phyloP scores from a whole-genome alignment of 2,329 filamentous ascomycete genomes.

The Aspergillus sergii region DNA sequence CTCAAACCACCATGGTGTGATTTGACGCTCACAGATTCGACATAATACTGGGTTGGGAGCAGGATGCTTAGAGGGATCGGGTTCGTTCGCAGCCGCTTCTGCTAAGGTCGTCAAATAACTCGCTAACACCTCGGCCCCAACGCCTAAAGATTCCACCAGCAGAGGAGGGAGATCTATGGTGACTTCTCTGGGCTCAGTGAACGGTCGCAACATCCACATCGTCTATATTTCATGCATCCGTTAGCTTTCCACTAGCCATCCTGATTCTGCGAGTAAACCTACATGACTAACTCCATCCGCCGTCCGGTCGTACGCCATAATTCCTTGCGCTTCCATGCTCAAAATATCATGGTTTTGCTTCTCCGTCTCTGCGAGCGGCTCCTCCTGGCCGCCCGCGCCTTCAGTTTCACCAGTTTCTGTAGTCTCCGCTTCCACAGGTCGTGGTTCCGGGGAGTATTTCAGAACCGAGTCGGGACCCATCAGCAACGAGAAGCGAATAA shows the following conservation, averaged over 20 bases:
- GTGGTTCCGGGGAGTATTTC: conserved; percentile 45
- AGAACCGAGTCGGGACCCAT: conserved; percentile 71
- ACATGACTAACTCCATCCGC: conserved; percentile 89
- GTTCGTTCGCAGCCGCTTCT: conserved; percentile 76
- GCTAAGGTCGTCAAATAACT: conserved; percentile 89
- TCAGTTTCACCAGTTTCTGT: conserved; percentile 19
- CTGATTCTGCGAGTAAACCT: conserved; percentile 45
- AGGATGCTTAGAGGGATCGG: conserved; percentile 72
- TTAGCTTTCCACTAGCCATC: conserved; percentile 23
- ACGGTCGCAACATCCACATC: conserved; percentile 99
- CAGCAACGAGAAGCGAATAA: conserved; percentile 76
- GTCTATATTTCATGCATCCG: conserved; percentile 58
- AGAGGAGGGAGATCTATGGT: conserved; percentile 90
- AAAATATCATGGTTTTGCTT: conserved; percentile 59
- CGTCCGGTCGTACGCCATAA: conserved; percentile 92
- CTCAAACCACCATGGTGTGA: conserved; percentile 99
- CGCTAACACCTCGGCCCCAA: conserved; percentile 91
- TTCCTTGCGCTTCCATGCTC: conserved; percentile 92
- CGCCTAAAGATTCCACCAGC: conserved; percentile 89
- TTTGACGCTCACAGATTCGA: conserved; percentile 95
- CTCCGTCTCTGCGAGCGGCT: conserved; percentile 44
- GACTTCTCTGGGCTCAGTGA: conserved; percentile 83
- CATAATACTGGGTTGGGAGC: conserved; percentile 86
- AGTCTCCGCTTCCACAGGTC: conserved; percentile 23
- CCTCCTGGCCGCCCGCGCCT: conserved; percentile 32